Percentiles rank a stretch among this genome's conserved stretches.
Conservation (phyloP, 805 yeast species). For the Yarrowia porcina region DNA sequence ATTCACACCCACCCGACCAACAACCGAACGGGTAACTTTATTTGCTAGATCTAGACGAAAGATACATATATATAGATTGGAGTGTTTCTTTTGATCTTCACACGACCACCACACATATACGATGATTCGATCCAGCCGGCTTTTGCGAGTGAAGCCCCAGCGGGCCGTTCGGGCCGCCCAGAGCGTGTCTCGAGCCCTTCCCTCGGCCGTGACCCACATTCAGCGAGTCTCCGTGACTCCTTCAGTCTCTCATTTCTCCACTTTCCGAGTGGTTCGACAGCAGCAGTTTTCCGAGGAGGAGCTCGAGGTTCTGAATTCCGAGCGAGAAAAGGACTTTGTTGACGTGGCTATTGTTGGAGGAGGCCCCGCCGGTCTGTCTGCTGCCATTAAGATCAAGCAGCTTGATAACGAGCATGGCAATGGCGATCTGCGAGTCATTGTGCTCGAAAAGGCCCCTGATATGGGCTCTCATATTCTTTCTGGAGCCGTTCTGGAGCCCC, state of each 20-base stretch:
- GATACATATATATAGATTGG: background rate
- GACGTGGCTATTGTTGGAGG: slow-evolving; percentile 97
- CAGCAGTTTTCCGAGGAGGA: slow-evolving; percentile 23
- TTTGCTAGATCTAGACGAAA: background rate
- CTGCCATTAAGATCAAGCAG: slow-evolving; percentile 88
- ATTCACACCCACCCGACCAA: background rate
- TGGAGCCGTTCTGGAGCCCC: slow-evolving; percentile 93
- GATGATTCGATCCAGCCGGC: slow-evolving; percentile 11
- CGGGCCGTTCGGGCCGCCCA: background rate
- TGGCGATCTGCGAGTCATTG: slow-evolving; percentile 77
- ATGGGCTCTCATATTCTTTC: slow-evolving; percentile 90
- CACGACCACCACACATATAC: background rate
- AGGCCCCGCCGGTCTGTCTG: slow-evolving; percentile 95
- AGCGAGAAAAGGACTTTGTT: slow-evolving; percentile 78
- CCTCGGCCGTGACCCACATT: background rate
- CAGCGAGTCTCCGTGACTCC: background rate
- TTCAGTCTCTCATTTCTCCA: background rate
- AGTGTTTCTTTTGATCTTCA: background rate
- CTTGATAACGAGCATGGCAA: slow-evolving; percentile 63
- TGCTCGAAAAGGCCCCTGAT: slow-evolving; percentile 88
- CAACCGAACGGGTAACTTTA: slow-evolving; percentile 17
- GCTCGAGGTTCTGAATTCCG: slow-evolving; percentile 40
- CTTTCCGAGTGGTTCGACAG: background rate
- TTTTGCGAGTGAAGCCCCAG: slow-evolving; percentile 11
- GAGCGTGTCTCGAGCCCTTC: background rate